Conservation (phyloP, 2,329 filamentous ascomycete genomes). For the Colletotrichum gloeosporioides region DNA sequence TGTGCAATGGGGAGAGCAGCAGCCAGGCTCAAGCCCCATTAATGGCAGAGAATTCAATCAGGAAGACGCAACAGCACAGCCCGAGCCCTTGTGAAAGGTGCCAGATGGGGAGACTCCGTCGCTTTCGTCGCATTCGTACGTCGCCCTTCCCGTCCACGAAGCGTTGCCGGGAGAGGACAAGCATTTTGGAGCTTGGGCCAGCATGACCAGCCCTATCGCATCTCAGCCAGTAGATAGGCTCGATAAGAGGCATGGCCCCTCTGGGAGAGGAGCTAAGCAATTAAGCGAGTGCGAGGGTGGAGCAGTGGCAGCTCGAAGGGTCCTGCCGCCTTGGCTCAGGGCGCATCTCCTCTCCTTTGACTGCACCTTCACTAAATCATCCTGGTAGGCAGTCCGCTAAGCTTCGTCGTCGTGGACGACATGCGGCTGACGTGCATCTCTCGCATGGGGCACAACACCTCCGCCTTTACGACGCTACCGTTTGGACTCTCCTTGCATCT, state of each 20-base stretch:
- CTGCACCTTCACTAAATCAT: not conserved
- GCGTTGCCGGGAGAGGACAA: not conserved
- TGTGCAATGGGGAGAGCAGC: not conserved
- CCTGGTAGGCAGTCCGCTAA: not conserved
- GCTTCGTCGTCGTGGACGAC: not conserved
- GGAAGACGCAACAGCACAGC: not conserved
- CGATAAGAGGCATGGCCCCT: not conserved
- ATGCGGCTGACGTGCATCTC: not conserved
- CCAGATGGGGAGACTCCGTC: not conserved
- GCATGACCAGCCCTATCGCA: not conserved
- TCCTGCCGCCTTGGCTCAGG: not conserved
- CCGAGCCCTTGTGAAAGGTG: not conserved
- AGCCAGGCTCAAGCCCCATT: not conserved
- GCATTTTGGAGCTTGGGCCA: not conserved
- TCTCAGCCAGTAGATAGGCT: not conserved
- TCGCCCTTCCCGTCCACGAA: not conserved
- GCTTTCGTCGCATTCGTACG: not conserved
- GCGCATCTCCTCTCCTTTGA: not conserved
- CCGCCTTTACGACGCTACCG: not conserved
- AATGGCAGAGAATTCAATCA: not conserved
- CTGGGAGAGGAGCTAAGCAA: not conserved
- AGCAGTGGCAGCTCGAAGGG: not conserved
- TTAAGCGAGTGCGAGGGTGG: slow-evolving; percentile 7
- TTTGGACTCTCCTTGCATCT: not conserved
- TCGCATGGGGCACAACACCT: not conserved